Base-by-base conservation (phyloP, 139 green algal species). In the Haematococcus lacustris region DNA sequence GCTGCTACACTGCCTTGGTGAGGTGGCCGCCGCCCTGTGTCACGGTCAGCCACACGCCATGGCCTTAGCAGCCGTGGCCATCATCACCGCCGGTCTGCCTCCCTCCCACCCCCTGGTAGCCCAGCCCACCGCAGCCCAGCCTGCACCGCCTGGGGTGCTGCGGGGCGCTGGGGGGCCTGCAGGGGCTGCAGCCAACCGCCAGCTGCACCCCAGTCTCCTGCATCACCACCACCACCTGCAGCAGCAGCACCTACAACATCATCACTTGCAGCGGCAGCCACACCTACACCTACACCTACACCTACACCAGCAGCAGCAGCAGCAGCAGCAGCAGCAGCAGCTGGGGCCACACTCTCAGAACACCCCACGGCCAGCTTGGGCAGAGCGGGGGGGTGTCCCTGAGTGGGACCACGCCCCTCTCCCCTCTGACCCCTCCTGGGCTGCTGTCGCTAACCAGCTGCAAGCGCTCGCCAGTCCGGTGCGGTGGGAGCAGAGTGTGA, bases 261-360 rank as follows among this genome's bases (percentile, higher is more conserved):
- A n/a, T n/a, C n/a, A n/a, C n/a, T n/a, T n/a, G n/a, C n/a, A n/a
- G n/a, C n/a, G n/a, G n/a, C n/a, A n/a, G n/a, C n/a, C n/a, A n/a
- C n/a, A n/a, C n/a, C n/a, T n/a, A n/a, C n/a, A n/a, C n/a, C n/a
- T n/a, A n/a, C n/a, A n/a, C n/a, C 47, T 28, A 21, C 47, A 57
- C 4, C 57, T 30, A 25, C 9, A 37, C 17, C n/a, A n/a, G n/a
- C 57, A 64, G 32, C 26, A 13, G 21, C 4, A 35, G 21, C 57
- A 64, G 17, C 57, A 64, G 26, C 57, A 64, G 23, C 57, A 64
- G 57, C 57, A 64, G 32, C 57, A 64, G 57, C 57, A 64, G 57
- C 57, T 35, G 57, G 21, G 32, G 57, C 17, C 4, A 4, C 25
- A 64, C 23, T 64, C n/a, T n/a, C n/a, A n/a, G n/a, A n/a, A n/a